These are phyloP conservation scores for Aspergillus udagawae DNA, from an alignment of 2,329 filamentous ascomycete genomes.

Conservation along the genomic window DNA sequence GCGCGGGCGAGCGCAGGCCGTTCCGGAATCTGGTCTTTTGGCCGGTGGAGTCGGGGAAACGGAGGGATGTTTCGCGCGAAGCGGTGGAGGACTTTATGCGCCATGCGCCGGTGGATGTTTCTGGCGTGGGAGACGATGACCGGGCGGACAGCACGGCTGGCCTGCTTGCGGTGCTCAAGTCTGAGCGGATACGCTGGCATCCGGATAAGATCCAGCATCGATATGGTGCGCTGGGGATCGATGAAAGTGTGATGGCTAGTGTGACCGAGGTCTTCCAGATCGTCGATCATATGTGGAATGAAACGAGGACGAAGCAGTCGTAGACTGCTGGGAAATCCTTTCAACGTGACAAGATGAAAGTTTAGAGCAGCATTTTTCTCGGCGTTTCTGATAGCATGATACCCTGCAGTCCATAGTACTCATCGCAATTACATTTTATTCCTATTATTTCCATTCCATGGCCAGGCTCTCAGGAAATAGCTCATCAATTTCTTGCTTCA, in stretches of 20 bases:
- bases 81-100: constrained; percentile 68
- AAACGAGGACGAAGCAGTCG: constrained; percentile 43
- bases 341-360: neutral
- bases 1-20: constrained; percentile 9
- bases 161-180: constrained; percentile 60
- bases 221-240: constrained; percentile 66
- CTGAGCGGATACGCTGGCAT: constrained; percentile 90
- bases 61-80: constrained; percentile 54
- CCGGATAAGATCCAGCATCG: constrained; percentile 96
- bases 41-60: constrained; percentile 64
- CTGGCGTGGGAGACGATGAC: neutral
- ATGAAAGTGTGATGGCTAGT: constrained; percentile 66
- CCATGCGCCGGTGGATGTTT: constrained; percentile 40
- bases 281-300: constrained; percentile 75
- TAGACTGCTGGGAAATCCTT: constrained; percentile 1
- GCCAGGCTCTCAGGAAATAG: neutral
- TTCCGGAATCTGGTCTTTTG: constrained; percentile 57
- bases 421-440: neutral
- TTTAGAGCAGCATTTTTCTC: neutral
- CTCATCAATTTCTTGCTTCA: constrained; percentile 10
- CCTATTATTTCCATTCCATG: neutral
- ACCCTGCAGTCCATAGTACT: constrained; percentile 2
- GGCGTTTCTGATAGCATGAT: constrained; percentile 1
- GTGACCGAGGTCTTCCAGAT: constrained; percentile 92
- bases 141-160: constrained; percentile 24